phyloP scores from a whole-genome alignment of 768 basidiomycete genomes.

The Russula sp. region DNA sequence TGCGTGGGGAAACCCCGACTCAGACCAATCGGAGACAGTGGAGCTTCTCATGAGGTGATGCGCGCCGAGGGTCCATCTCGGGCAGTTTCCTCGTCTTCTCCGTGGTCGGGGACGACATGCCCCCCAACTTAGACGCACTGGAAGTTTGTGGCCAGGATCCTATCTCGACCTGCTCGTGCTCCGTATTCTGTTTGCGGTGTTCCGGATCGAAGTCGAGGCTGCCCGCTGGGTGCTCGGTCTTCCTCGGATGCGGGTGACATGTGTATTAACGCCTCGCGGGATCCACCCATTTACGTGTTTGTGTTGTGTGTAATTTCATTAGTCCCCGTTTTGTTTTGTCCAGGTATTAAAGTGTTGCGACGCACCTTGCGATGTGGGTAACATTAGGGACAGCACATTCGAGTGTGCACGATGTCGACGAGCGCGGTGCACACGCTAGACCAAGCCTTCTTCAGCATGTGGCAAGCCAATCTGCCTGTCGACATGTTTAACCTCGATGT shows the following conservation, averaged over 20 bases:
- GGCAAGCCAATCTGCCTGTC: background rate
- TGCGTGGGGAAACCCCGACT: background rate
- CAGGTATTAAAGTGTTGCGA: no score
- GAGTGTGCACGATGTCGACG: conserved; percentile 1
- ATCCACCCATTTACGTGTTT: conserved; percentile 5
- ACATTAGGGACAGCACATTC: conserved; percentile 1
- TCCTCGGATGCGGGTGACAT: background rate
- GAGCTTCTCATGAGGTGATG: background rate
- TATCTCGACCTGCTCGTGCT: background rate
- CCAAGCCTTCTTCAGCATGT: background rate
- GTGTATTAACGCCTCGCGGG: conserved; percentile 13
- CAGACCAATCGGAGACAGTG: background rate
- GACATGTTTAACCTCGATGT: background rate
- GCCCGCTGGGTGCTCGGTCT: conserved; percentile 7
- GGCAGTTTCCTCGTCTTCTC: conserved; percentile 8
- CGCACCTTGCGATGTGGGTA: background rate
- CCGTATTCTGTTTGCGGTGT: conserved; percentile 1
- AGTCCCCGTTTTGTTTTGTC: background rate
- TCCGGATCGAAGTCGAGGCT: background rate
- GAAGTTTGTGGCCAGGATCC: background rate
- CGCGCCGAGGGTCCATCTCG: conserved; percentile 2
- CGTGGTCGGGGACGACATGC: background rate
- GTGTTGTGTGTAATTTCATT: background rate
- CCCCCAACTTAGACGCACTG: background rate
- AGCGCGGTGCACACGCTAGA: background rate